These are phyloP conservation scores for Diddensiella santjacobensis DNA, from an alignment of 805 yeast species.

Conservation along the genomic window DNA sequence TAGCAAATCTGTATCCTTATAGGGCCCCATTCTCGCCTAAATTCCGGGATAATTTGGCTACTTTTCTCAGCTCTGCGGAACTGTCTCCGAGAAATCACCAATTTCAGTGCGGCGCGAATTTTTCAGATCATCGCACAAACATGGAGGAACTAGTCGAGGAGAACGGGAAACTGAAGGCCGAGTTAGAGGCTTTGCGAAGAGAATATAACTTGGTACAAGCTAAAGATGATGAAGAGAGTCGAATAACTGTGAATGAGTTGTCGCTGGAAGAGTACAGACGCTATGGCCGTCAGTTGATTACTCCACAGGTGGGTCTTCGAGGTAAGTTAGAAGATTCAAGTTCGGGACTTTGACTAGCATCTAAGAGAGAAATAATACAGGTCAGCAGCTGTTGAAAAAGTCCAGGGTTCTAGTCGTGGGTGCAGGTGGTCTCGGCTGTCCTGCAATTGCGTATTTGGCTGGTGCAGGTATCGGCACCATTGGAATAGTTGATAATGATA, in stretches of 20 bases:
- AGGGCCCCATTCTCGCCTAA: too few species aligned
- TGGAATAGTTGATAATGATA: slow-evolving; percentile 85
- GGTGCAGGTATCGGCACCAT: slow-evolving; percentile 86
- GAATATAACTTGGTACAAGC: background rate
- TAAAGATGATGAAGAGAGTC: background rate
- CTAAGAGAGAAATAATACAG: too few species aligned
- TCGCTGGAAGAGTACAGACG: slow-evolving; percentile 65
- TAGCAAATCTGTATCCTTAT: too few species aligned
- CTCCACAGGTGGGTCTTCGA: slow-evolving; percentile 62
- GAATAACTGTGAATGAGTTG: background rate
- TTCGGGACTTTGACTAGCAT: slow-evolving; percentile 19
- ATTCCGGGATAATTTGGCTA: too few species aligned
- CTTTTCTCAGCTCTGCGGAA: too few species aligned
- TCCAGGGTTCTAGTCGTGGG: slow-evolving; percentile 76
- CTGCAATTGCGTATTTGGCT: slow-evolving; percentile 76
- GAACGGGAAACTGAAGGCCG: slow-evolving; percentile 15
- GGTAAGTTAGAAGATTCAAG: slow-evolving; percentile 32
- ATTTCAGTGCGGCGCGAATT: too few species aligned
- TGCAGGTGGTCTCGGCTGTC: slow-evolving; percentile 96
- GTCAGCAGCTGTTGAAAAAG: slow-evolving; percentile 57
- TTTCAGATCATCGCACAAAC: too few species aligned
- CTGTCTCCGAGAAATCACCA: too few species aligned
- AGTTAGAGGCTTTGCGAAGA: slow-evolving; percentile 9
- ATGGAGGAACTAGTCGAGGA: slow-evolving; percentile 12
- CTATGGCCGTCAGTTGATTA: slow-evolving; percentile 95